phyloP scores from a whole-genome alignment of 768 basidiomycete genomes.

The Sporobolomyces phaffii region DNA sequence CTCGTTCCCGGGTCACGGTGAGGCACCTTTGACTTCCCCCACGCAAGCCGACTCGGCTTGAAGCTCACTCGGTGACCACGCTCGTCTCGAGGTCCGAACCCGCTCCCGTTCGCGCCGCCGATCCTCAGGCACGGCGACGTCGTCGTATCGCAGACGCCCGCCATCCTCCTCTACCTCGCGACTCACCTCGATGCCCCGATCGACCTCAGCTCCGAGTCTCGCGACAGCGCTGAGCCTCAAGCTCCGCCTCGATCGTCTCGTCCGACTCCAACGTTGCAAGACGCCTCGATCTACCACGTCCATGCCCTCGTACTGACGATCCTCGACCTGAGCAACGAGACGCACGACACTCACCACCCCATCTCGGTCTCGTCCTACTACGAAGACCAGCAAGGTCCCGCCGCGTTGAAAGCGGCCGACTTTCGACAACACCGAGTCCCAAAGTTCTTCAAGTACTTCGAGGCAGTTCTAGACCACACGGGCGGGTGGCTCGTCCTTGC shows the following conservation, averaged over 20 bases:
- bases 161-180: slow-evolving; percentile 41
- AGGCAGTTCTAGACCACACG: slow-evolving; percentile 32
- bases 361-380: slow-evolving; percentile 45
- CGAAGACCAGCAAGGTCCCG: slow-evolving; percentile 51
- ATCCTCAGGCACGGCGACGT: slow-evolving; percentile 43
- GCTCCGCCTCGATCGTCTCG: too few species aligned
- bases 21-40: neutral
- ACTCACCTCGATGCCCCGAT: slow-evolving; percentile 10
- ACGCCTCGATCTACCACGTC: slow-evolving; percentile 17
- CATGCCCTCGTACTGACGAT: slow-evolving; percentile 31
- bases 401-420: slow-evolving; percentile 45
- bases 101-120: slow-evolving; percentile 50
- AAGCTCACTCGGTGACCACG: too few species aligned
- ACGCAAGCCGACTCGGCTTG: too few species aligned
- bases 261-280: too few species aligned
- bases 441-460: slow-evolving; percentile 50
- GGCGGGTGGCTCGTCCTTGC: slow-evolving; percentile 45
- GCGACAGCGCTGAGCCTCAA: too few species aligned
- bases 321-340: slow-evolving; percentile 47
- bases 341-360: slow-evolving; percentile 46
- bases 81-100: slow-evolving; percentile 18
- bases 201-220: slow-evolving; percentile 20
- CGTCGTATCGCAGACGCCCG: slow-evolving; percentile 39
- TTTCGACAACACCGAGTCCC: slow-evolving; percentile 49
- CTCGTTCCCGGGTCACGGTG: slow-evolving; percentile 7